These are phyloP conservation scores for Tricholoma sp. DNA, from an alignment of 768 basidiomycete species.

Conservation along the genomic window DNA sequence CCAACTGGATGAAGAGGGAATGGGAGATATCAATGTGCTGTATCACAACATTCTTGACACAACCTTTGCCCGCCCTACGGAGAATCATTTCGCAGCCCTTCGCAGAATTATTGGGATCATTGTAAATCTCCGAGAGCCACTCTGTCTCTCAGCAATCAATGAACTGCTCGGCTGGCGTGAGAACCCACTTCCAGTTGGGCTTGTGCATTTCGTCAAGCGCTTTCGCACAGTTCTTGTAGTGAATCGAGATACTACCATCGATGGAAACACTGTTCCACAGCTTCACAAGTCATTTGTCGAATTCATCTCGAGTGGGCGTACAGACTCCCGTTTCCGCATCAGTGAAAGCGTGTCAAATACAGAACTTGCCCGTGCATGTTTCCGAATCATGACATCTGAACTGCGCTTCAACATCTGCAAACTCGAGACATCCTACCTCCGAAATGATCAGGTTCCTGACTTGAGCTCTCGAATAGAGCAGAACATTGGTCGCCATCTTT, in stretches of 20 bases:
- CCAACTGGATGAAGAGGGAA: conserved; percentile 1
- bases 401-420: not conserved
- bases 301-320: not conserved
- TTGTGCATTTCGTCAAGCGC: not conserved
- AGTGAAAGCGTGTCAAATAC: not conserved
- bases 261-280: not conserved
- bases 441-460: not conserved
- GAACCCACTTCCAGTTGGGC: not conserved
- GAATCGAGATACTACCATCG: not conserved
- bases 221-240: not conserved
- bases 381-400: not conserved
- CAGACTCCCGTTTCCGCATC: not conserved
- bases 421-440: not conserved
- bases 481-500: not conserved
- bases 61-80: not conserved
- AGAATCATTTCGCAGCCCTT: not conserved
- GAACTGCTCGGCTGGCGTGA: not conserved
- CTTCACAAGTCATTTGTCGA: not conserved
- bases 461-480: not conserved
- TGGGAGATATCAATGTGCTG: too few relatives aligned
- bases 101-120: not conserved
- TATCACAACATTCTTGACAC: conserved; percentile 7
- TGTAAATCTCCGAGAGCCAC: not conserved
- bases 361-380: not conserved
- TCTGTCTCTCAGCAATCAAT: not conserved